Percentiles rank a stretch among this genome's conserved stretches.
Evolutionary conservation across 352 stramenopile species (phyloP).

Genomic region (Pseudoperonospora humuli): DNA sequence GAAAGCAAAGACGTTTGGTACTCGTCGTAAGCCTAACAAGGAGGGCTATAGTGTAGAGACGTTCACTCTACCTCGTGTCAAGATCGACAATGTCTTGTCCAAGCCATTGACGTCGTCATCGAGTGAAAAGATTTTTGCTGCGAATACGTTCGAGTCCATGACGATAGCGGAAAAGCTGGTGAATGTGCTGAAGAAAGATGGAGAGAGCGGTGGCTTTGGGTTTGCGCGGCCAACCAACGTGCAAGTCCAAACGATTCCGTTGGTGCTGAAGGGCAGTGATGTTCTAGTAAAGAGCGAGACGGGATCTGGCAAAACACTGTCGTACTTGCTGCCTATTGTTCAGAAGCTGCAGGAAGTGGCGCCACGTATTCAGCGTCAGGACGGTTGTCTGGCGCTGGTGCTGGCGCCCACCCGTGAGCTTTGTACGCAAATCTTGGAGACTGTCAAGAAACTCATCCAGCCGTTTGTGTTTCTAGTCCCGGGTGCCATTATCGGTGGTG

Average conservation of each 20-base stretch:
- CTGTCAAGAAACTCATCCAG: conserved; percentile 90
- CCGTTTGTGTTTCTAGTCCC: conserved; percentile 87
- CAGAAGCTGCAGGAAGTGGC: conserved; percentile 74
- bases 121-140: conserved; percentile 80
- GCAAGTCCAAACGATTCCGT: conserved; percentile 76
- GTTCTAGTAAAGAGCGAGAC: conserved; percentile 95
- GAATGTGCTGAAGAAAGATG: conserved; percentile 54
- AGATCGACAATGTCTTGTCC: conserved; percentile 60
- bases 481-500: conserved; percentile 90
- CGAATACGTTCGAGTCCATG: conserved; percentile 68
- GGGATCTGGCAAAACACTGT: conserved; percentile 94
- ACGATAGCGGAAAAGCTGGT: conserved; percentile 58
- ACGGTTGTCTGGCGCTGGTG: conserved; percentile 89
- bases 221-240: conserved; percentile 73
- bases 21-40: conserved; percentile 81
- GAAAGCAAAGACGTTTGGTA: conserved; percentile 42
- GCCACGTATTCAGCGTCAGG: conserved; percentile 63
- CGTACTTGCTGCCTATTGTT: conserved; percentile 94
- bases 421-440: conserved; percentile 93
- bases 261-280: conserved; percentile 65
- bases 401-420: conserved; percentile 94
- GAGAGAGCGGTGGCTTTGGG: conserved; percentile 50
- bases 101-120: conserved; percentile 61
- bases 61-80: conserved; percentile 43
- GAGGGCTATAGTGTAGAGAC: conserved; percentile 53